A percentile compares a stretch with the other conserved stretches of the same genome.
These are phyloP conservation scores for Ascoidea tarda DNA, from an alignment of 805 yeast species.

Conservation along the genomic window DNA sequence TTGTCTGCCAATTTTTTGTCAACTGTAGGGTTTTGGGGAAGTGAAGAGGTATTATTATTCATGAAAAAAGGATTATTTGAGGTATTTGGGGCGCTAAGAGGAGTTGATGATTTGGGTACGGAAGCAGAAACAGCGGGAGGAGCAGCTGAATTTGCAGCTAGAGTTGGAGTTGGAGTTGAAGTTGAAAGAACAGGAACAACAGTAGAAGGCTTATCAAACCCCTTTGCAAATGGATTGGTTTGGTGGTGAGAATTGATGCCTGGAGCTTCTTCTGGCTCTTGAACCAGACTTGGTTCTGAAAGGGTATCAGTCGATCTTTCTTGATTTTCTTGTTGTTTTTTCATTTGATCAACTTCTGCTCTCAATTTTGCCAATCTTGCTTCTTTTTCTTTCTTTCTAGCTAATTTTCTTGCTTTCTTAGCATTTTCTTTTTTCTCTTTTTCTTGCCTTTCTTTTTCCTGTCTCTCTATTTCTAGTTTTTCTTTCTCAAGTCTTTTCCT, in stretches of 20 bases:
- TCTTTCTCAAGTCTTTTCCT: constrained; percentile 19
- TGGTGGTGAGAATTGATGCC: background rate
- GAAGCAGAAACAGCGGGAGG: background rate
- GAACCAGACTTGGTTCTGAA: background rate
- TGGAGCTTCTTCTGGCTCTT: background rate
- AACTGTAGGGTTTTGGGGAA: background rate
- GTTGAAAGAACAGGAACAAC: background rate
- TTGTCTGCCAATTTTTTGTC: constrained; percentile 7
- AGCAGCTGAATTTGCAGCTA: background rate
- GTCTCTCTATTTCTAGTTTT: constrained; percentile 1
- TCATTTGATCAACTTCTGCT: constrained; percentile 8
- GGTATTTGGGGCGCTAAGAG: constrained; percentile 1
- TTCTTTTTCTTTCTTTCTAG: constrained; percentile 6
- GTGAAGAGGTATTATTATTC: background rate
- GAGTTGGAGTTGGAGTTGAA: background rate
- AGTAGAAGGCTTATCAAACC: background rate
- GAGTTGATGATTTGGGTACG: background rate
- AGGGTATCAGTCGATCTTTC: background rate
- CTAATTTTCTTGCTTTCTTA: constrained; percentile 5
- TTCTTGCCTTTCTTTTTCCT: background rate
- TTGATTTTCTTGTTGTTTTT: constrained; percentile 1
- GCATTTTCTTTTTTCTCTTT: constrained; percentile 3
- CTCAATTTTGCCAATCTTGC: constrained; percentile 8
- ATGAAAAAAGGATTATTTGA: background rate
- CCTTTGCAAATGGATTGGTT: background rate